Conservation (phyloP, 441 rosid genomes). For the Populus hybrid region DNA sequence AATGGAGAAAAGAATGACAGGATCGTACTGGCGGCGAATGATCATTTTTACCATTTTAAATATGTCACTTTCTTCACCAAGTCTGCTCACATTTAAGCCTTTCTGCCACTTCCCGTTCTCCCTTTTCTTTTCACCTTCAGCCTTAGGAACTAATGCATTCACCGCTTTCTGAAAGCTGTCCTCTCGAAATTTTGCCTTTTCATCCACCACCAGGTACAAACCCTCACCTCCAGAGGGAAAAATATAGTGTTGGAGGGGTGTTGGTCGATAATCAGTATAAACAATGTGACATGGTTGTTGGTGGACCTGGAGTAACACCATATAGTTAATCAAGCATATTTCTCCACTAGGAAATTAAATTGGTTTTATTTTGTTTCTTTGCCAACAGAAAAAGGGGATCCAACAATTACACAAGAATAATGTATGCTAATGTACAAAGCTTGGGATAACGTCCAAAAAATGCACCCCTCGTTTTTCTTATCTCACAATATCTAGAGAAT, state of each 20-base stretch:
- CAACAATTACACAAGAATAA: constrained; percentile 1
- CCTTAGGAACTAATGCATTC: constrained; percentile 81
- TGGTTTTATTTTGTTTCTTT: background rate
- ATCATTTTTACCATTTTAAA: constrained; percentile 98
- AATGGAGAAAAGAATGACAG: constrained; percentile 95
- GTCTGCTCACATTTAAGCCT: constrained; percentile 61
- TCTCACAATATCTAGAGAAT: background rate
- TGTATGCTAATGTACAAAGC: background rate
- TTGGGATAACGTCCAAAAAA: background rate
- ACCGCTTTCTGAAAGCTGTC: constrained; percentile 93
- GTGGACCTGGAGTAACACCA: constrained; percentile 64
- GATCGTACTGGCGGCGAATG: constrained; percentile 91
- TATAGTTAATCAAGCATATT: constrained; percentile 17
- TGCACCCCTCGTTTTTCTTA: background rate
- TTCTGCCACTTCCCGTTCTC: constrained; percentile 75
- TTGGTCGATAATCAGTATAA: constrained; percentile 97
- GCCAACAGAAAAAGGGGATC: background rate
- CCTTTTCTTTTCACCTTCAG: constrained; percentile 71
- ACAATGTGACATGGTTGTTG: constrained; percentile 98
- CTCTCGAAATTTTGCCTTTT: constrained; percentile 88
- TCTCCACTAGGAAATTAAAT: constrained; percentile 10
- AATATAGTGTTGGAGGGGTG: constrained; percentile 97
- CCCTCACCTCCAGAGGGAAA: constrained; percentile 96
- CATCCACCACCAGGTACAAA: constrained; percentile 89
- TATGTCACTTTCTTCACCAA: constrained; percentile 96